phyloP scores from a whole-genome alignment of 805 yeast species.

The Lipomyces oligophaga region DNA sequence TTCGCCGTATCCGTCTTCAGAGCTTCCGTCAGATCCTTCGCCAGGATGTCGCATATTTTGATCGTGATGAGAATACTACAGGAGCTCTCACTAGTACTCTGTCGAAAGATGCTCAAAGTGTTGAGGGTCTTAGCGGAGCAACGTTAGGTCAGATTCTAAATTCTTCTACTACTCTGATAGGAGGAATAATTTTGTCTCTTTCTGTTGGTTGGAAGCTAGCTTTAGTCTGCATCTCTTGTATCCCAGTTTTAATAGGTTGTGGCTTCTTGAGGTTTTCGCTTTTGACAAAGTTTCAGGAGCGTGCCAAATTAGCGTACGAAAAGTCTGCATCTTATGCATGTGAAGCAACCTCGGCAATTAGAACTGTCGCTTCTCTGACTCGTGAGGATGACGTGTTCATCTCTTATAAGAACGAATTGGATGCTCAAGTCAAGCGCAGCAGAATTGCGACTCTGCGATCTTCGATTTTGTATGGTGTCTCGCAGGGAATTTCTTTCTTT shows the following conservation, averaged over 20 bases:
- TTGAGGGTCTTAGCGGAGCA: slow-evolving; percentile 35
- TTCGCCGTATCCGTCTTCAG: slow-evolving; percentile 31
- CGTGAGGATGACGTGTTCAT: slow-evolving; percentile 41
- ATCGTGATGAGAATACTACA: slow-evolving; percentile 31
- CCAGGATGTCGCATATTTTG: slow-evolving; percentile 35
- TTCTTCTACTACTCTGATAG: slow-evolving; percentile 38
- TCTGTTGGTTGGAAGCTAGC: slow-evolving; percentile 43
- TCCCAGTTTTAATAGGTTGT: slow-evolving; percentile 34
- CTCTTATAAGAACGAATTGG: slow-evolving; percentile 29
- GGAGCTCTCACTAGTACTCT: slow-evolving; percentile 32
- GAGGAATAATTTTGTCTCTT: slow-evolving; percentile 40
- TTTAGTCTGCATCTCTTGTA: slow-evolving; percentile 40
- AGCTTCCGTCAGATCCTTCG: slow-evolving; percentile 32
- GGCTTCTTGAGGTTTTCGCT: slow-evolving; percentile 42
- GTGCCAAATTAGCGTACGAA: slow-evolving; percentile 40
- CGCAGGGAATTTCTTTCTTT: slow-evolving; percentile 43
- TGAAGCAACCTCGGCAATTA: slow-evolving; percentile 41
- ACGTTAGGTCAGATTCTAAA: slow-evolving; percentile 35
- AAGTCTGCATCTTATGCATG: slow-evolving; percentile 42
- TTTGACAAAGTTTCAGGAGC: slow-evolving; percentile 36
- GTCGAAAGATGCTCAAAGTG: slow-evolving; percentile 33
- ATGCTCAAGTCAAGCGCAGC: slow-evolving; percentile 35
- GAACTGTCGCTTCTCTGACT: slow-evolving; percentile 43
- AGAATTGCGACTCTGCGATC: slow-evolving; percentile 30
- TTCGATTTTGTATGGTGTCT: slow-evolving; percentile 38